Evolutionary conservation across 768 basidiomycete genomes (phyloP).

Genomic region (Macrolepiota albuminosa): DNA sequence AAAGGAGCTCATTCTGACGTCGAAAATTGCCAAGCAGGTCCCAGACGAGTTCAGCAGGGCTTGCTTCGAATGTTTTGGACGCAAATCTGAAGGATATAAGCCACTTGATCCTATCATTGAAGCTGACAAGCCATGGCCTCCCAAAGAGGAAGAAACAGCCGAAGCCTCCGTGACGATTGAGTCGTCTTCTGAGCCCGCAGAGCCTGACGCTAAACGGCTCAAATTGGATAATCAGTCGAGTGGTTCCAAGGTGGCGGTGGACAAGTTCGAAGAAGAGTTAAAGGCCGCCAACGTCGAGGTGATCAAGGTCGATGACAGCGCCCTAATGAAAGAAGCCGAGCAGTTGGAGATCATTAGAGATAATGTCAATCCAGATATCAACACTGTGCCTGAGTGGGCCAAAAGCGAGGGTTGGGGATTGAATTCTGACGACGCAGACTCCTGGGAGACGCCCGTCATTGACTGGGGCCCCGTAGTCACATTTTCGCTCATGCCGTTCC

Average conservation of each 20-base stretch:
- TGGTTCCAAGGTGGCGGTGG: constrained; percentile 11
- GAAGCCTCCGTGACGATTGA: neutral
- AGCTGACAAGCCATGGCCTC: constrained; percentile 2
- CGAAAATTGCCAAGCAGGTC: constrained; percentile 37
- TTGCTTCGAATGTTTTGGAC: constrained; percentile 46
- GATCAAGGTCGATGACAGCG: constrained; percentile 13
- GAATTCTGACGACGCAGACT: constrained; percentile 1
- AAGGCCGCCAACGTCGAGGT: constrained; percentile 28
- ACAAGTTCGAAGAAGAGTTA: constrained; percentile 34
- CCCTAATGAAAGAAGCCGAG: constrained; percentile 9
- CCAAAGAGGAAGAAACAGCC: neutral
- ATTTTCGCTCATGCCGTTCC: constrained; percentile 31
- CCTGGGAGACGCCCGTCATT: constrained; percentile 7
- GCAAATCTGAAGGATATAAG: constrained; percentile 36
- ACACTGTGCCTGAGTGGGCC: constrained; percentile 8
- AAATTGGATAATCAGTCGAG: constrained; percentile 15
- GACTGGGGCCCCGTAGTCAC: constrained; percentile 18
- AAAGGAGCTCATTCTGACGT: constrained; percentile 47
- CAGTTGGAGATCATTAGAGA: constrained; percentile 11
- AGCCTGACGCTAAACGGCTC: constrained; percentile 13
- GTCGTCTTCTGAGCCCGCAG: neutral
- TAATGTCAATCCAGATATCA: constrained; percentile 11
- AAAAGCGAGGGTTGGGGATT: constrained; percentile 8
- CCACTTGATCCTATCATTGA: constrained; percentile 14
- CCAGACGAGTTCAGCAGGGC: constrained; percentile 49